Percentiles rank a stretch among this genome's conserved stretches.
phyloP scores from a whole-genome alignment of 148 eudicot species.

The Agrostemma githago region DNA sequence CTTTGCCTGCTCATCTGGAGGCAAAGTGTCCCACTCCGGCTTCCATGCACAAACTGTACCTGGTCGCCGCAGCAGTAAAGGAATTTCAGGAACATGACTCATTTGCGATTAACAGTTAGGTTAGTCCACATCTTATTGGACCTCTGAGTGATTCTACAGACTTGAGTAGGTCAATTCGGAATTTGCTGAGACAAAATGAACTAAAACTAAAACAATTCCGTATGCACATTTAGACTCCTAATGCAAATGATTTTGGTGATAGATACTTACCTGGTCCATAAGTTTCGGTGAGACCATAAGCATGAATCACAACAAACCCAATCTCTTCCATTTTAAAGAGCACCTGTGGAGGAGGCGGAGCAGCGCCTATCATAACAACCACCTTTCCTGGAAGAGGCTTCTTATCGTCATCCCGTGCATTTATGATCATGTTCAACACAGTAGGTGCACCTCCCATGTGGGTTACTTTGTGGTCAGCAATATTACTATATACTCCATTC shows the following conservation, averaged over 20 bases:
- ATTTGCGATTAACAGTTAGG: too few relatives aligned
- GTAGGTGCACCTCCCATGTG: slow-evolving; percentile 76
- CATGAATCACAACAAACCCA: slow-evolving; percentile 47
- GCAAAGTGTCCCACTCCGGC: slow-evolving; percentile 58
- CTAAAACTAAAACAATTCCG: background rate
- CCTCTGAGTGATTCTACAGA: too few relatives aligned
- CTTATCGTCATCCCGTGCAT: slow-evolving; percentile 32
- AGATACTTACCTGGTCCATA: slow-evolving; percentile 49
- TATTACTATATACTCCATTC: slow-evolving; percentile 37
- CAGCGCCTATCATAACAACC: slow-evolving; percentile 52
- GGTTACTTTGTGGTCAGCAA: slow-evolving; percentile 41
- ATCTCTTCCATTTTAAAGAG: slow-evolving; percentile 55
- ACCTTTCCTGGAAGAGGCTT: slow-evolving; percentile 46
- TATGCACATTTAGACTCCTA: background rate
- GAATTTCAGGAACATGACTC: background rate
- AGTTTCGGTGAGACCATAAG: slow-evolving; percentile 68
- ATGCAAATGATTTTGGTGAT: background rate
- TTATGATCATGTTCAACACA: slow-evolving; percentile 51
- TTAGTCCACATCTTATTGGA: too few relatives aligned
- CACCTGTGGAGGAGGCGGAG: slow-evolving; percentile 59
- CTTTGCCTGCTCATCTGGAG: slow-evolving; percentile 34
- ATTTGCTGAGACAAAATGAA: too few relatives aligned
- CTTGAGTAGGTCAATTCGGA: too few relatives aligned
- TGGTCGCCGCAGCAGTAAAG: background rate
- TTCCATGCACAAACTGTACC: slow-evolving; percentile 56